Evolutionary conservation across 331 rosid genomes (phyloP).

Genomic region (Rhamnella rubrinervis): DNA sequence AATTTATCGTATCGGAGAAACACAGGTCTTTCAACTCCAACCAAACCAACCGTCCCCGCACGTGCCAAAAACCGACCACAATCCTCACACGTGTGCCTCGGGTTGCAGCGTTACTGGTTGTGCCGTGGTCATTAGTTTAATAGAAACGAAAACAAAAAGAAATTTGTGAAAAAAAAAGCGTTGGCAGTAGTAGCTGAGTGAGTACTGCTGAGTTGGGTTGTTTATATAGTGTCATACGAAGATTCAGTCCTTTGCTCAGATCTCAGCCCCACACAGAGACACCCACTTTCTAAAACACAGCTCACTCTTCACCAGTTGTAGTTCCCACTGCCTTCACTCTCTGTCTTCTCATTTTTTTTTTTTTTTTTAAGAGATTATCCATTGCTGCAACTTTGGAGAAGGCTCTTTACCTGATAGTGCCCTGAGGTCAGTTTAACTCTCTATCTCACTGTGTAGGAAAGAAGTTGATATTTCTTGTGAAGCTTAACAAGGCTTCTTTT

Average conservation of each 20-base stretch:
- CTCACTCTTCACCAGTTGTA: constrained; percentile 8
- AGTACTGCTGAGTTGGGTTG: not conserved
- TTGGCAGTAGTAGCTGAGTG: not conserved
- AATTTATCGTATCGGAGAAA: constrained; percentile 5
- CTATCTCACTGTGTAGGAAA: constrained; percentile 16
- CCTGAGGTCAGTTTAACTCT: constrained; percentile 27
- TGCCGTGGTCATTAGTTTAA: not conserved
- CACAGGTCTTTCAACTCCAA: constrained; percentile 1
- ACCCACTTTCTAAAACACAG: not conserved
- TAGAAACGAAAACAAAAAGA: constrained; percentile 1
- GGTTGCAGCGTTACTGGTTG: not conserved
- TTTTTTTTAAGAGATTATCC: constrained; percentile 8
- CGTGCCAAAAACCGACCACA: constrained; percentile 39
- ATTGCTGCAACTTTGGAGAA: constrained; percentile 25
- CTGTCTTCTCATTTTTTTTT: not conserved
- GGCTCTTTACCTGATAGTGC: constrained; percentile 4
- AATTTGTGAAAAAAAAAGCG: not conserved
- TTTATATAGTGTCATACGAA: constrained; percentile 9
- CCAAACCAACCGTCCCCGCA: constrained; percentile 1
- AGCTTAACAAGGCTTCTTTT: constrained; percentile 17
- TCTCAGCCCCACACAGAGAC: constrained; percentile 19
- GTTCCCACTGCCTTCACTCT: constrained; percentile 8
- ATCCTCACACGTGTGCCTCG: constrained; percentile 32
- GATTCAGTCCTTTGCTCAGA: constrained; percentile 26
- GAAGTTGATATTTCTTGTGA: constrained; percentile 20